Evolutionary conservation across 1,139 yeast species (phyloP).

Genomic region (Hansenula lynferdii): DNA sequence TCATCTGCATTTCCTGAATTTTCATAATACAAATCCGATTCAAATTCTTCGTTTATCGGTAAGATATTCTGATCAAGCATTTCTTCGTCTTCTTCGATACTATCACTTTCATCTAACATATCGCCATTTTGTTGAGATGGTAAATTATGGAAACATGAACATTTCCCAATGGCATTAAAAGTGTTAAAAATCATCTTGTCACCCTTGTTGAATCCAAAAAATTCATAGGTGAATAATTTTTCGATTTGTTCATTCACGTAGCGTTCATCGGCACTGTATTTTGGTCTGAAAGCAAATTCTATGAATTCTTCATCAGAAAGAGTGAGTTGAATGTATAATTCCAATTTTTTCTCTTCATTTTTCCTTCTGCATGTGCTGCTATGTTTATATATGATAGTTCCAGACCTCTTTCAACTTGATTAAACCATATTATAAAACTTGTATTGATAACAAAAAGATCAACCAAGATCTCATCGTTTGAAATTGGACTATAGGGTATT

Average conservation of each 20-base stretch:
- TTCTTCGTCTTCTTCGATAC: constrained; percentile 2
- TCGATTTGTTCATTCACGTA: constrained; percentile 30
- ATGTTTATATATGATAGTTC: constrained; percentile 29
- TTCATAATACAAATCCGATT: constrained; percentile 13
- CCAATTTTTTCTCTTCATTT: constrained; percentile 8
- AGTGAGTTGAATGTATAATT: constrained; percentile 15
- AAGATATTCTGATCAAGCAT: constrained; percentile 1
- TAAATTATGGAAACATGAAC: constrained; percentile 14
- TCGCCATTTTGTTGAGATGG: constrained; percentile 3
- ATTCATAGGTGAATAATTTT: constrained; percentile 29
- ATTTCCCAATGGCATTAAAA: constrained; percentile 19
- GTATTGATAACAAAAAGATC: constrained; percentile 32
- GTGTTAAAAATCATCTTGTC: constrained; percentile 29
- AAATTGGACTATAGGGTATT: too few species aligned
- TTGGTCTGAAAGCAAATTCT: constrained; percentile 30
- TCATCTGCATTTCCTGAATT: constrained; percentile 21
- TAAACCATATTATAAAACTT: constrained; percentile 32
- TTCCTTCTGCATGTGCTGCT: constrained; percentile 27
- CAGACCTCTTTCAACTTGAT: constrained; percentile 27
- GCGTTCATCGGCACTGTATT: constrained; percentile 28
- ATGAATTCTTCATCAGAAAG: constrained; percentile 17
- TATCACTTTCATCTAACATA: neutral
- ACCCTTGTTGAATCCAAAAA: constrained; percentile 33
- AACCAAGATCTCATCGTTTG: constrained; percentile 15
- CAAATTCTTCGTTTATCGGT: too few species aligned